These are phyloP conservation scores for Blastosporella zonata DNA, from an alignment of 1,284 basidiomycete species.

Conservation along the genomic window DNA sequence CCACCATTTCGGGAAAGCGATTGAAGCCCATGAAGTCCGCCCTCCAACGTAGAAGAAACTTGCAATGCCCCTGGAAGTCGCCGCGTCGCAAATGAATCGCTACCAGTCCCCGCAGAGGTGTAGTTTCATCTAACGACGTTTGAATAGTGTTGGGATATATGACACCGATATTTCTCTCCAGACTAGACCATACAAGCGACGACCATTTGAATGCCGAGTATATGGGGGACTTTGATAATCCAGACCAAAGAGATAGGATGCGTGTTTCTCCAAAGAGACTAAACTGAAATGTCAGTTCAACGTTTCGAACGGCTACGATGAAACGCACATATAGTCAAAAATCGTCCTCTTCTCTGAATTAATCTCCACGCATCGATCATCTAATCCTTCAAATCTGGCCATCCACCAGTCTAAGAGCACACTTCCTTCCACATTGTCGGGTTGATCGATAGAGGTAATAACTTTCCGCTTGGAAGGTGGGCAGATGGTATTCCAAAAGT, in stretches of 20 bases:
- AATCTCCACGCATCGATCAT: conserved; percentile 46
- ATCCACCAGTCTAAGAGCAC: conserved; percentile 50
- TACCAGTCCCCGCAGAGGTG: conserved; percentile 44
- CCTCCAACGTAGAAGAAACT: conserved; percentile 45
- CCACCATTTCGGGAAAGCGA: conserved; percentile 45
- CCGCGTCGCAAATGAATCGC: conserved; percentile 66
- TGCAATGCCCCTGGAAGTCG: conserved; percentile 61
- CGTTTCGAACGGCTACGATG: background rate
- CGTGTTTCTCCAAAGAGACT: conserved; percentile 22
- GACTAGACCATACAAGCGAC: conserved; percentile 47
- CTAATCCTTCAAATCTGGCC: conserved; percentile 32
- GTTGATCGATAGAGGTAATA: conserved; percentile 33
- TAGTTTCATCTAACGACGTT: conserved; percentile 7
- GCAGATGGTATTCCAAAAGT: conserved; percentile 25
- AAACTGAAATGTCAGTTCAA: background rate
- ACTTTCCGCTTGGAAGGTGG: conserved; percentile 29
- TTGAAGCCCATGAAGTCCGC: conserved; percentile 57
- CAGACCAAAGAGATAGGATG: conserved; percentile 43
- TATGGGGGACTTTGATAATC: conserved; percentile 47
- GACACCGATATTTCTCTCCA: conserved; percentile 45
- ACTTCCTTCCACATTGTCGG: conserved; percentile 32
- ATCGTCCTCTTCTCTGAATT: conserved; percentile 36
- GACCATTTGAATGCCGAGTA: conserved; percentile 56
- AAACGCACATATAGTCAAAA: conserved; percentile 36
- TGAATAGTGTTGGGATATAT: conserved; percentile 32